phyloP scores from a whole-genome alignment of 371 early-diverging fungal species.

The Rhizopus delemar region DNA sequence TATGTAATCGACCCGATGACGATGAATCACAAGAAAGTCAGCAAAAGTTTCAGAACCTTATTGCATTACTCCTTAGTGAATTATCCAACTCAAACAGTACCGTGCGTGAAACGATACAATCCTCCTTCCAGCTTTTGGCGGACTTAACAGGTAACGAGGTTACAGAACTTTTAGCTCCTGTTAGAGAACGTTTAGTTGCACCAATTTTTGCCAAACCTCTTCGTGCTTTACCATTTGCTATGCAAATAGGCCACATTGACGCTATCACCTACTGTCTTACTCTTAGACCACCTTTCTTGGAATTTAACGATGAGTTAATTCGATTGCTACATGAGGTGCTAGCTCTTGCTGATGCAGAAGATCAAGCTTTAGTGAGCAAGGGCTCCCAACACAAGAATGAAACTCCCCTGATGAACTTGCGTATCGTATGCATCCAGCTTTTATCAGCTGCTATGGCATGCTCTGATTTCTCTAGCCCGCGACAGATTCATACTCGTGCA shows the following conservation, averaged over 20 bases:
- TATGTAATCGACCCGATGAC: constrained; percentile 77
- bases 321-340: constrained; percentile 90
- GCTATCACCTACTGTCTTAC: constrained; percentile 95
- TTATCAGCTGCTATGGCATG: constrained; percentile 92
- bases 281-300: constrained; percentile 86
- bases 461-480: constrained; percentile 74
- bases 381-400: constrained; percentile 82
- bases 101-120: constrained; percentile 89
- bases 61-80: constrained; percentile 87
- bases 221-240: constrained; percentile 91
- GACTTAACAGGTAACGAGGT: constrained; percentile 76
- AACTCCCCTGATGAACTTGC: constrained; percentile 78
- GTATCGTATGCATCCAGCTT: constrained; percentile 94
- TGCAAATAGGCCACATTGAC: constrained; percentile 98
- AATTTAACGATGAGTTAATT: constrained; percentile 90
- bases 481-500: constrained; percentile 75
- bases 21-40: constrained; percentile 59
- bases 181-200: constrained; percentile 81
- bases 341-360: constrained; percentile 96
- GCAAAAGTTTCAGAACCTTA: constrained; percentile 67
- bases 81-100: constrained; percentile 87
- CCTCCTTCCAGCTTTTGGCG: constrained; percentile 79
- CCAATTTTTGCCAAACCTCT: constrained; percentile 97
- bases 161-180: constrained; percentile 84
- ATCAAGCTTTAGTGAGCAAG: constrained; percentile 89